Percentiles rank a stretch among this genome's conserved stretches.
Conservation (phyloP, 2,329 filamentous ascomycete genomes). For the Aspergillus pseudoviridinutans region DNA sequence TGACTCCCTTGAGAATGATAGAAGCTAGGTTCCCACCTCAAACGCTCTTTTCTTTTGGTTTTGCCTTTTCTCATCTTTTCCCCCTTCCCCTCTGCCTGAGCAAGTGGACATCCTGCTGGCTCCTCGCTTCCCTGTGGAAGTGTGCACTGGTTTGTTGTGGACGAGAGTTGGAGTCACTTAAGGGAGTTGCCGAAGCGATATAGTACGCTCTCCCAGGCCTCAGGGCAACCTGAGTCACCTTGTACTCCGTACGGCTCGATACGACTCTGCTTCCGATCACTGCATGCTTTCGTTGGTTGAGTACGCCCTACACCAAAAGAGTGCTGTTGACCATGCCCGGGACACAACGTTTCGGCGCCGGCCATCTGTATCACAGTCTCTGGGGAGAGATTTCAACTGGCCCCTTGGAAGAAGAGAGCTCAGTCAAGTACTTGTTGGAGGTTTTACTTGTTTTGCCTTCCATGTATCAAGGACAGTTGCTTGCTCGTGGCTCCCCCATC, state of each 20-base stretch:
- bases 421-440: background rate
- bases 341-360: background rate
- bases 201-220: background rate
- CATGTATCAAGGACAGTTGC: background rate
- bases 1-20: background rate
- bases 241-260: background rate
- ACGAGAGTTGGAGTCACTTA: background rate
- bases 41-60: background rate
- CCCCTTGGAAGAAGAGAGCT: background rate
- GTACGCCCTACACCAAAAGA: background rate
- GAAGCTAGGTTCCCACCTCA: background rate
- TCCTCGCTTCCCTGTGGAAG: background rate
- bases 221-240: background rate
- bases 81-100: background rate
- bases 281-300: background rate
- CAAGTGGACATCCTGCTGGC: background rate
- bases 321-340: background rate
- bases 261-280: background rate
- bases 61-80: background rate
- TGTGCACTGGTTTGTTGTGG: background rate
- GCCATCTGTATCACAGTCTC: background rate
- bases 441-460: background rate
- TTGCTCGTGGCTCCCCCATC: background rate
- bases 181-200: background rate
- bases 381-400: background rate